phyloP scores from a whole-genome alignment of 306 rosid species.

The Dalbergia cochinchinensis region DNA sequence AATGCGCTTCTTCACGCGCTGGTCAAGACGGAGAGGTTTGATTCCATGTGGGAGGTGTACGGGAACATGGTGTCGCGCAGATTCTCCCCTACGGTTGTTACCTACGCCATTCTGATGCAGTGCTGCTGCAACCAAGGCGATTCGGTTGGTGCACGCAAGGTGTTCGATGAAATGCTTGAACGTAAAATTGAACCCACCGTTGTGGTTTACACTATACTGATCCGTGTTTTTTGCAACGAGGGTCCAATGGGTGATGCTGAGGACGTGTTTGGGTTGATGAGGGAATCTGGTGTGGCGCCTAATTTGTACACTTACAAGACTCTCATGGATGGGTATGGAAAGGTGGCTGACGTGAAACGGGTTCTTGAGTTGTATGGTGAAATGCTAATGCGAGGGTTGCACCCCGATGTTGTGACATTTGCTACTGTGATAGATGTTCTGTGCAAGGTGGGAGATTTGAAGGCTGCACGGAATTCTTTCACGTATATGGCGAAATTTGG shows the following conservation, averaged over 20 bases:
- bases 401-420: slow-evolving; percentile 66
- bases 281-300: slow-evolving; percentile 55
- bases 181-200: slow-evolving; percentile 56
- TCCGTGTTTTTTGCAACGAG: slow-evolving; percentile 60
- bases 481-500: slow-evolving; percentile 66
- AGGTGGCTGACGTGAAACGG: slow-evolving; percentile 53
- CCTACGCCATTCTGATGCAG: slow-evolving; percentile 64
- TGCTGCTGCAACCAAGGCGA: slow-evolving; percentile 59
- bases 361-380: slow-evolving; percentile 56
- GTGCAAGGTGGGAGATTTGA: slow-evolving; percentile 60
- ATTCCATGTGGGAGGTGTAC: slow-evolving; percentile 60
- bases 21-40: slow-evolving; percentile 54
- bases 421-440: slow-evolving; percentile 63
- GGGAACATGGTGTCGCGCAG: slow-evolving; percentile 59
- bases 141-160: slow-evolving; percentile 40
- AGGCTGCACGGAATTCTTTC: slow-evolving; percentile 56
- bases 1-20: slow-evolving; percentile 69
- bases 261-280: slow-evolving; percentile 55
- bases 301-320: slow-evolving; percentile 71
- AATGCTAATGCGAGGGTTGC: slow-evolving; percentile 57
- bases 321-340: slow-evolving; percentile 77
- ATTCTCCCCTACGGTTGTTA: slow-evolving; percentile 59
- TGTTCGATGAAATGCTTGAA: slow-evolving; percentile 71
- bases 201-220: slow-evolving; percentile 63
- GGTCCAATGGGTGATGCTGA: slow-evolving; percentile 64